Evolutionary conservation across 768 basidiomycete genomes (phyloP), one percentile per base, ranked within the genome.

Genomic region (Amanita exitialis): DNA sequence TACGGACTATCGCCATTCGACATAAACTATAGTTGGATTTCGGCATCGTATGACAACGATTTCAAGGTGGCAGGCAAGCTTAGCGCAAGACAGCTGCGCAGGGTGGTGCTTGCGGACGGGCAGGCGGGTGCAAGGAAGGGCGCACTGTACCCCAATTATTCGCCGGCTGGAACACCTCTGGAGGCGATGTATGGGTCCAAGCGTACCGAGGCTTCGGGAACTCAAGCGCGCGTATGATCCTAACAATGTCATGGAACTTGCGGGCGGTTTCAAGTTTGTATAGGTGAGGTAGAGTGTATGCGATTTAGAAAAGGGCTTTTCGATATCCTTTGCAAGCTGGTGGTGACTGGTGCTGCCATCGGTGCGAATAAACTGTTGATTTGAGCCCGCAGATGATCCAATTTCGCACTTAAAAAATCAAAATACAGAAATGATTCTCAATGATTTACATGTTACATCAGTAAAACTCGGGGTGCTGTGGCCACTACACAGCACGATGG

Each of bases 191-290:
- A 78, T 55, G 80, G 78, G 2, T 55, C 39, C 2, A 77, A 82
- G n/a, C 52, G 44, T 85, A 2, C 58, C 59, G 10, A 60, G 44
- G 46, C 56, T 83, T 53, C 53, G 59, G 49, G 53, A 47, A 9
- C 60, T 83, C 13, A 78, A 76, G 58, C 57, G 53, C 51, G 49
- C 44, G 18, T 68, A 78, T 47, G 83, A 86, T 61, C 83, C 82
- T 0, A 46, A 64, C 7, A 71, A 78, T 57, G 70, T 83, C 36
- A 86, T 86, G 82, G 74, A 71, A 13, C 72, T 83, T 15, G 71
- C 82, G n/a, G 82, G 82, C 4, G 83, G 82, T 6, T 83, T 74
- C 62, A 83, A 81, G 63, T 64, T 79, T 9, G 27, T 9, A 28
- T 28, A 27, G 25, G 23, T 23, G 23, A 4, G 2, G 23, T 23